Percentiles rank a stretch among this genome's conserved stretches.
Conservation (phyloP, 2,329 filamentous ascomycete species). For the Claviceps sp. region DNA sequence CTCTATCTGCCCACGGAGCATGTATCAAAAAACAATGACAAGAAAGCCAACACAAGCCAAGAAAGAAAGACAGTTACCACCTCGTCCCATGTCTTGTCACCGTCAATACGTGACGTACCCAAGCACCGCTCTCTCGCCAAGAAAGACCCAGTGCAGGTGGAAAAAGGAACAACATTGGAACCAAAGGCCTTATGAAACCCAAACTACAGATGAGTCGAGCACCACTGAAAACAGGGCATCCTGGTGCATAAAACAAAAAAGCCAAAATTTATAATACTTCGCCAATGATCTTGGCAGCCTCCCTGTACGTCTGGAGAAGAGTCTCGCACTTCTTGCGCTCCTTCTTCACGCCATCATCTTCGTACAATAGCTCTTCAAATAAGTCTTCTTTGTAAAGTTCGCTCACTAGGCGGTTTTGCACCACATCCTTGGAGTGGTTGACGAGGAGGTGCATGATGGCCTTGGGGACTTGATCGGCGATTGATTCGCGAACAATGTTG, state of each 20-base stretch:
- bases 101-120: not conserved
- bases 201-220: not conserved
- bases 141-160: no score
- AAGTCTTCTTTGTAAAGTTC: constrained; percentile 86
- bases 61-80: not conserved
- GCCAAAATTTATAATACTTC: constrained; percentile 59
- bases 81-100: not conserved
- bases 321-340: constrained; percentile 98
- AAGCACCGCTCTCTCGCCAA: no score
- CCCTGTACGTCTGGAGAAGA: constrained; percentile 85
- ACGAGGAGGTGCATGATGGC: constrained; percentile 97
- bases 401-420: constrained; percentile 92
- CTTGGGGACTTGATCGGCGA: constrained; percentile 96
- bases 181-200: not conserved
- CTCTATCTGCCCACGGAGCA: not conserved
- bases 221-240: not conserved
- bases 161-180: no score
- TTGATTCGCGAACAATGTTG: constrained; percentile 97
- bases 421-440: constrained; percentile 95
- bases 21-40: not conserved
- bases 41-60: not conserved
- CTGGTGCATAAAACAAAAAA: no score
- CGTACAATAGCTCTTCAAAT: constrained; percentile 88
- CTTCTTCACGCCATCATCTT: constrained; percentile 94
- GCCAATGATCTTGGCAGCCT: constrained; percentile 95